Base-by-base conservation (phyloP, 805 yeast species). In the Starmerella riodocensis region DNA sequence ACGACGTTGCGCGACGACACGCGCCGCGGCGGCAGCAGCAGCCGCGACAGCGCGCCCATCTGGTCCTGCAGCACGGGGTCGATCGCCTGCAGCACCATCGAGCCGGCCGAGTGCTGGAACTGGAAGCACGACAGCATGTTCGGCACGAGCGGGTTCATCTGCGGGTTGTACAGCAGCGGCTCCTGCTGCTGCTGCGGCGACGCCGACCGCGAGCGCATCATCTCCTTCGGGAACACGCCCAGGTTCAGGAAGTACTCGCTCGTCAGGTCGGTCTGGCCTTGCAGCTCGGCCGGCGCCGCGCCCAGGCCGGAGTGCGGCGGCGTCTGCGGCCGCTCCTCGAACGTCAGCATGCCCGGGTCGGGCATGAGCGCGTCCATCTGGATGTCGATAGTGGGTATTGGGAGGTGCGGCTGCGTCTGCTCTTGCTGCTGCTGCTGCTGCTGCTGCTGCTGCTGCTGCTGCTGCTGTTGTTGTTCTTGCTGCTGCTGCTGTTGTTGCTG, bases 1-100 rank as follows among this genome's bases (percentile, higher is more conserved):
- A 80, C 61, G 3, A 78, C 55, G 51, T 78, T 43, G 19, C 37
- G 36, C 12, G 39, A 13, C 11, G 34, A 22, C 25, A 17, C 32
- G 19, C 33, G 28, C 7, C 35, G 37, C 28, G 20, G 33, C 28
- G 41, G 29, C 34, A 22, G 28, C 18, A 30, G 34, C 11, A 37
- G 42, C 26, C 35, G 37, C 25, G 45, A 41, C 7, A 32, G 30
- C n/a, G 36, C 31, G 12, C 44, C 44, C 12, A 41, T 12, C 14
- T 28, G 28, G 12, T 2, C 11, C 8, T 26, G 40, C 18, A 26
- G 26, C 16, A 12, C 12, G 4, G 44, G 38, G 11, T 33, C 34
- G 16, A 36, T 30, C 5, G 39, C 33, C 25, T 39, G 36, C 33
- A 41, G 26, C n/a, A 38, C 42, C 11, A 31, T 12, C 24, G 16